Base-by-base conservation (phyloP, 1,284 basidiomycete genomes). In the Cutaneotrichosporon sp. region DNA sequence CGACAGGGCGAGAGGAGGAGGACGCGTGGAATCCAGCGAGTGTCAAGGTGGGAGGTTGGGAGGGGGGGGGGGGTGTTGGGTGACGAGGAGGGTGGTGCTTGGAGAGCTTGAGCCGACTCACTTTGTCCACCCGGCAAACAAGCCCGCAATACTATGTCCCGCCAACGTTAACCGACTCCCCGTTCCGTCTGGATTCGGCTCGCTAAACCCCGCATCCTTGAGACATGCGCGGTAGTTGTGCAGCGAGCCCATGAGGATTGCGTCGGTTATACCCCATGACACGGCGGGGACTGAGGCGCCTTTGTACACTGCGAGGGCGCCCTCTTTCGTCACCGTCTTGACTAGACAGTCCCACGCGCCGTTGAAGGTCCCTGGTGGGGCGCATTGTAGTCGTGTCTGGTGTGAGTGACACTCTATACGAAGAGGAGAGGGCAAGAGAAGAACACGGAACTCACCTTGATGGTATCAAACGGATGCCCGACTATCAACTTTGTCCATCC, bases 61-160 rank as follows among this genome's bases (percentile, higher is more conserved):
- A 13, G 11, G 5, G 34, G 11, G 34, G 34, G 11, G 34, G 34
- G 8, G 34, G 34, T n/a, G n/a, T n/a, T n/a, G 34, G 34, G 34
- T 9, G 34, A 36, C 8, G 34, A 36, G 34, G 34, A 36, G 34
- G 11, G 34, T 30, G 10, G 31, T 38, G 36, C 55, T 9, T 3
- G 6, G n/a, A 8, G 30, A n/a, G 14, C 5, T 36, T 34, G 31
- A 36, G 32, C 53, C 26, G 22, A 70, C 76, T 66, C 60, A 80
- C 80, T 81, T 81, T 14, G 77, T 76, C 76, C 77, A 80, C 0
- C 80, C 80, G 8, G 80, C 80, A 49, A 75, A 74, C 40, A 76
- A 58, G 18, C 80, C 80, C 5, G 78, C 80, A 1, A 78, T 60
- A 18, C 70, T 71, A 60, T 81, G 80, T 1, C 80, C 80, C 11